Base-by-base conservation (phyloP, 179 eudicot genomes). In the Heliamphora pulchella region DNA sequence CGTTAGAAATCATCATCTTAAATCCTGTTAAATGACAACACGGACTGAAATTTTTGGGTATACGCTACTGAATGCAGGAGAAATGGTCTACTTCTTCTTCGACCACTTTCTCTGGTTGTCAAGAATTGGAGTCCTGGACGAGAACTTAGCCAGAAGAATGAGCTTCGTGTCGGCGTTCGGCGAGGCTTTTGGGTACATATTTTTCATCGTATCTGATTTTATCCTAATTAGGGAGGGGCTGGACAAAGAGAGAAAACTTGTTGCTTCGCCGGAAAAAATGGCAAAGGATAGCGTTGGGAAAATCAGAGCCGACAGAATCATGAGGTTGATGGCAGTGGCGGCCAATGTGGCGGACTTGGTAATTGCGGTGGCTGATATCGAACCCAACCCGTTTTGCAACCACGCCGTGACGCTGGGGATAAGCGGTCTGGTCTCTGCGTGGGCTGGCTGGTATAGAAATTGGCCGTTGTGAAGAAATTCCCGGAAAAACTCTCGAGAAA, bases 381-480 rank as follows among this genome's bases (percentile, higher is more conserved):
- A 96, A 83, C 99, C 99, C 0, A 96, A 96, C 73, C 98, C 96
- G 5, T 86, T 94, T 47, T 96, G 99, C 75, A 87, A 87, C 86
- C 98, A 94, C 72, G 87, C 90, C 2, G 87, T 96, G 46, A 88
- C 97, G 41, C 82, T 96, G 75, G 99, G 96, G 70, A 90, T 96
- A 79, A 92, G 98, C 77, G 99, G 99, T 2, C 81, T 96, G 81
- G 98, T 96, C 61, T 94, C 98, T 86, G 98, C 99, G 54, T 96
- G 99, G 99, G 97, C 98, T 79, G 99, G 99, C 65, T 96, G 99
- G 99, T 96, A 96, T 74, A 94, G 99, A 68, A 94, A 92, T 78
- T 96, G 99, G 99, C 99, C 99, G 3, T 85, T 89, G 43, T 91
- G 79, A 86, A 62, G 77, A 74, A 70, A 46, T 39, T 44, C n/a